Conservation (phyloP, 2,329 filamentous ascomycete genomes). For the Neonectria punicea region DNA sequence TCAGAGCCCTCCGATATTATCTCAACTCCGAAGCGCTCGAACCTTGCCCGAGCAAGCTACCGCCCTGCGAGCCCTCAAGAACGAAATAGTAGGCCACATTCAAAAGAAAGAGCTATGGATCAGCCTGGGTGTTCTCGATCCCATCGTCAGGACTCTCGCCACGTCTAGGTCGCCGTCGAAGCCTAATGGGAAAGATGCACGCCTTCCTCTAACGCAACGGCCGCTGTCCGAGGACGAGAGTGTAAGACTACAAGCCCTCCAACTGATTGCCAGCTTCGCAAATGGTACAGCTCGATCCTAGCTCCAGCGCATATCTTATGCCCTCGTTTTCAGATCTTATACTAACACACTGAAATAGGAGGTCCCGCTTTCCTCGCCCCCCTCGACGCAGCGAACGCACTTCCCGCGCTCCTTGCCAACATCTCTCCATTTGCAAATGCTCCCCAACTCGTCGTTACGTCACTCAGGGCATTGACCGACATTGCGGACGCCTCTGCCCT, state of each 20-base stretch:
- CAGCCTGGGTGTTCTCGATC: constrained; percentile 72
- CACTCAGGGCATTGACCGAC: constrained; percentile 78
- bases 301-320: background rate
- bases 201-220: constrained; percentile 47
- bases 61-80: constrained; percentile 81
- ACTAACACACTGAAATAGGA: constrained; percentile 60
- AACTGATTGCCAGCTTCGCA: constrained; percentile 86
- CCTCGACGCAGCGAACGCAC: constrained; percentile 72
- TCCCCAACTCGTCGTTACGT: constrained; percentile 74
- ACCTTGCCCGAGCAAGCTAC: constrained; percentile 63
- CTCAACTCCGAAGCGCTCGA: constrained; percentile 66
- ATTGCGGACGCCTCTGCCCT: constrained; percentile 73
- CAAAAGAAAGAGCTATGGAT: constrained; percentile 87
- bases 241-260: constrained; percentile 79
- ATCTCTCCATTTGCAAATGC: constrained; percentile 74
- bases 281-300: constrained; percentile 68
- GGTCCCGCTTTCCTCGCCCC: constrained; percentile 82
- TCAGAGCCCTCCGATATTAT: constrained; percentile 63
- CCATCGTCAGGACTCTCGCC: constrained; percentile 61
- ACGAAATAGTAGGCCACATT: constrained; percentile 87
- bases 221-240: constrained; percentile 71
- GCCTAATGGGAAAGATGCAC: constrained; percentile 53
- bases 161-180: constrained; percentile 47
- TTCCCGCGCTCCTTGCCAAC: constrained; percentile 77
- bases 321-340: background rate